Evolutionary conservation across 2,329 filamentous ascomycete genomes (phyloP).

Genomic region (Whalleya microplaca): DNA sequence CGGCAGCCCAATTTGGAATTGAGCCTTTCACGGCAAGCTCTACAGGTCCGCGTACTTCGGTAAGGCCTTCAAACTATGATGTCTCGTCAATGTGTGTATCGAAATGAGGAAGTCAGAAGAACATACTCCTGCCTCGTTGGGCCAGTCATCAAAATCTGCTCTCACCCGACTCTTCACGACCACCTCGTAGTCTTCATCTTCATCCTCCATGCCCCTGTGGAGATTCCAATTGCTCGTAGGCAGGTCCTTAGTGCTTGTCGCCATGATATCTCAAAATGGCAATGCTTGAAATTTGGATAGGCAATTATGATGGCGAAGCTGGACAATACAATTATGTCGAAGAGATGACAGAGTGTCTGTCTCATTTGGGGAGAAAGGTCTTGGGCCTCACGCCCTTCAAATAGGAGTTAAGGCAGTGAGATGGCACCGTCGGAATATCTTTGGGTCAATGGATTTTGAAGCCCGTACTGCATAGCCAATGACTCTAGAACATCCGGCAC

Average conservation of each 20-base stretch:
- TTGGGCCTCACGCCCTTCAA: background rate
- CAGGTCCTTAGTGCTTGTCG: background rate
- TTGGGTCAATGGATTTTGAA: background rate
- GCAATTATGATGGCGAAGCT: background rate
- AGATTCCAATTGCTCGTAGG: background rate
- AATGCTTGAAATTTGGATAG: background rate
- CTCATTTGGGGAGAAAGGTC: background rate
- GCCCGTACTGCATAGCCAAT: background rate
- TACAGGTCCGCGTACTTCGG: conserved; percentile 68
- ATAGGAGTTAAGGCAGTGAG: background rate
- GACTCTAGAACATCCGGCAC: background rate
- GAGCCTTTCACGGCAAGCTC: conserved; percentile 64
- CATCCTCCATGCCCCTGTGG: conserved; percentile 9
- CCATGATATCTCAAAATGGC: conserved; percentile 4
- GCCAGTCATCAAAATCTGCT: conserved; percentile 47
- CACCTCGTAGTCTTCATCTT: conserved; percentile 29
- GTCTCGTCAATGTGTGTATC: conserved; percentile 8
- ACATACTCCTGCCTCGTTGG: conserved; percentile 54
- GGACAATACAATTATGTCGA: no score
- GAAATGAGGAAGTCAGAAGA: background rate
- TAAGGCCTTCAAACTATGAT: conserved; percentile 66
- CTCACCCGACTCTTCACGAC: conserved; percentile 18
- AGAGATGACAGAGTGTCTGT: background rate
- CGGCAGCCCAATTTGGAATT: conserved; percentile 73
- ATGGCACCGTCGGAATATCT: background rate